Conservation (phyloP, 768 basidiomycete species). For the Naematelia encephala region DNA sequence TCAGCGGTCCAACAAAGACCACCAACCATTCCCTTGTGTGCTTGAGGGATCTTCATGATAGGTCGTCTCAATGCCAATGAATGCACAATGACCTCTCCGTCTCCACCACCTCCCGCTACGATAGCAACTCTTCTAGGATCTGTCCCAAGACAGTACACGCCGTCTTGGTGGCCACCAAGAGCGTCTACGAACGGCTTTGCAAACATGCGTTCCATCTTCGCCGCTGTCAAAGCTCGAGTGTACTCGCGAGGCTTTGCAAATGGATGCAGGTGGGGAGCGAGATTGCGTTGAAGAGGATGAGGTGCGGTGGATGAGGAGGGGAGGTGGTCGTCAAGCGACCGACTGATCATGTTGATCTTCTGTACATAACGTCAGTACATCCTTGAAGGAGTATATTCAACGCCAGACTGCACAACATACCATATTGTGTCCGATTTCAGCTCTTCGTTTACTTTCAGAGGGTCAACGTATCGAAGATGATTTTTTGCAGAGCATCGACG, state of each 20-base stretch:
- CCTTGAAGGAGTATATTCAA: too few species aligned
- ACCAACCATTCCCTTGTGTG: constrained; percentile 51
- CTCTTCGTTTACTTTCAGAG: too few species aligned
- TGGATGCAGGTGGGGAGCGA: constrained; percentile 92
- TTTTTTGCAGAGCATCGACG: too few species aligned
- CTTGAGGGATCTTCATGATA: constrained; percentile 49
- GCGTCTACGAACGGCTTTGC: constrained; percentile 92
- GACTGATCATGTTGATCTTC: constrained; percentile 50
- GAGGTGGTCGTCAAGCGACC: constrained; percentile 50
- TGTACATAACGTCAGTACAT: constrained; percentile 6
- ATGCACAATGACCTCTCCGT: constrained; percentile 89
- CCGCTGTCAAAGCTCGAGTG: constrained; percentile 86
- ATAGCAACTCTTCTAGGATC: constrained; percentile 67
- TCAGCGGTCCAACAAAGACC: constrained; percentile 51
- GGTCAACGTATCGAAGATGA: too few species aligned
- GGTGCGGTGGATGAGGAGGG: constrained; percentile 48
- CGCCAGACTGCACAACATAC: too few species aligned
- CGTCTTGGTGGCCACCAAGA: constrained; percentile 89
- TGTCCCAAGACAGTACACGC: constrained; percentile 78
- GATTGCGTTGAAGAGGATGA: constrained; percentile 76
- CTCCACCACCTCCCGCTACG: constrained; percentile 90
- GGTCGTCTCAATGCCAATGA: constrained; percentile 51
- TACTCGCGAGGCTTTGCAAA: constrained; percentile 90
- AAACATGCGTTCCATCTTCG: constrained; percentile 95
- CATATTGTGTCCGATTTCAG: not conserved